Base-by-base conservation (phyloP, 495 filamentous ascomycete species). In the Bombardia bombarda region DNA sequence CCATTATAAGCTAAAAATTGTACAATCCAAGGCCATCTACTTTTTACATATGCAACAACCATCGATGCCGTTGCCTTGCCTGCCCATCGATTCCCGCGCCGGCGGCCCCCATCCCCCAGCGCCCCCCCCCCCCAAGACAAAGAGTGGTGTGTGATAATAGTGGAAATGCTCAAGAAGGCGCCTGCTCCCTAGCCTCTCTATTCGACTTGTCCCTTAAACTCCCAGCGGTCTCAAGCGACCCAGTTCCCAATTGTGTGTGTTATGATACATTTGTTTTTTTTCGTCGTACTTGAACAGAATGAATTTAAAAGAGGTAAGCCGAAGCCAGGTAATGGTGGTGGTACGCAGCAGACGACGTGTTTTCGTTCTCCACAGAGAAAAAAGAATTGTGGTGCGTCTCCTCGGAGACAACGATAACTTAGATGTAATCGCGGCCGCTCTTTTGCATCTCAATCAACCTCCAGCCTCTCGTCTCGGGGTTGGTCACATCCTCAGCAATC, bases 391-490 rank as follows among this genome's bases (percentile, higher is more conserved):
- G 17, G 35, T 9, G n/a, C 7, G 23, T 3, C 13, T 23, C 1
- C 26, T 28, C 26, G 26, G 26, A 28, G 26, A 28, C 9, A 28
- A 28, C 26, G 26, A 28, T 38, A 8, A 3, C 18, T 36, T 18
- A 43, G n/a, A 43, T 43, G 41, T 92, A 98, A 68, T 98, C 92
- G 61, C 93, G 80, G 43, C 84, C 90, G 65, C 86, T 92, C 83
- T 98, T 98, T 68, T 98, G 92, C 68, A 98, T 74, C 73, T 98
- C 92, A 59, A 98, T 95, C 62, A 98, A 69, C 55, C 89, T 78
- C 92, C 92, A 98, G 13, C 92, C 92, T 50, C 88, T 75, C 4
- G 92, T 98, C 65, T 98, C 92, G 1, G 87, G 87, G 65, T 97
- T 97, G 69, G 79, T 90, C 42, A 97, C 92, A 50, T 98, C 92